A percentile compares a stretch with the other conserved stretches of the same genome.
phyloP scores from a whole-genome alignment of 768 basidiomycete species.

The Amanita pallidorosea region DNA sequence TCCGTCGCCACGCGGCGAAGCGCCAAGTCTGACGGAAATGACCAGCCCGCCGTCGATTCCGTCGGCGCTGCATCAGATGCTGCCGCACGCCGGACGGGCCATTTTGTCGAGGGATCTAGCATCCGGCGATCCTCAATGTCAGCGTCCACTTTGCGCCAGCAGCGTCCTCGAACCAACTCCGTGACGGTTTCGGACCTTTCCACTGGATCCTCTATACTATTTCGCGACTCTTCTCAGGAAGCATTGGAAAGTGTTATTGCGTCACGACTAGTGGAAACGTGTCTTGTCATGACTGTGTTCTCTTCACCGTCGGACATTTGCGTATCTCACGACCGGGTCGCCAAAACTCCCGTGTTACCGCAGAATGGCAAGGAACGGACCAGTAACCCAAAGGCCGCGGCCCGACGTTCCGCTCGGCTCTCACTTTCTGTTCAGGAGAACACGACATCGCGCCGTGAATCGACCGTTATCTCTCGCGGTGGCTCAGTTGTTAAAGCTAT shows the following conservation, averaged over 20 bases:
- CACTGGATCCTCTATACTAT: conserved; percentile 19
- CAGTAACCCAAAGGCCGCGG: neutral
- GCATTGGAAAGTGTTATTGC: conserved; percentile 60
- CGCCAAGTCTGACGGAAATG: conserved; percentile 31
- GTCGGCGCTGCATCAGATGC: conserved; percentile 14
- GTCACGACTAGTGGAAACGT: conserved; percentile 72
- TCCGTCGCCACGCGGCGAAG: conserved; percentile 42
- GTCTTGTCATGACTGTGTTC: conserved; percentile 46
- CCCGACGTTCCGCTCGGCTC: conserved; percentile 4
- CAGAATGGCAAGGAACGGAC: neutral
- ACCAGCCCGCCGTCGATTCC: conserved; percentile 20
- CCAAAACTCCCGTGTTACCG: conserved; percentile 5
- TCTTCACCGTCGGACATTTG: conserved; percentile 7
- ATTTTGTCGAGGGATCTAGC: conserved; percentile 10
- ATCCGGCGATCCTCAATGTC: conserved; percentile 7
- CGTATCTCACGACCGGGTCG: conserved; percentile 1
- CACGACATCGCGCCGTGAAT: conserved; percentile 13
- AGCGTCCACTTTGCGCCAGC: neutral
- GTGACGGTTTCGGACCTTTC: conserved; percentile 3
- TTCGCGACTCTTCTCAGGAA: conserved; percentile 55
- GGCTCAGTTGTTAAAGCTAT: conserved; percentile 4
- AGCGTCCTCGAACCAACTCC: conserved; percentile 7
- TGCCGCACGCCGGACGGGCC: conserved; percentile 20
- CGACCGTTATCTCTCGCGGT: conserved; percentile 7
- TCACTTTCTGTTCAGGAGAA: conserved; percentile 14